Percentiles rank a stretch among this genome's conserved stretches.
Evolutionary conservation across 2,329 filamentous ascomycete species (phyloP).

Genomic region (Lecanosticta acicola): DNA sequence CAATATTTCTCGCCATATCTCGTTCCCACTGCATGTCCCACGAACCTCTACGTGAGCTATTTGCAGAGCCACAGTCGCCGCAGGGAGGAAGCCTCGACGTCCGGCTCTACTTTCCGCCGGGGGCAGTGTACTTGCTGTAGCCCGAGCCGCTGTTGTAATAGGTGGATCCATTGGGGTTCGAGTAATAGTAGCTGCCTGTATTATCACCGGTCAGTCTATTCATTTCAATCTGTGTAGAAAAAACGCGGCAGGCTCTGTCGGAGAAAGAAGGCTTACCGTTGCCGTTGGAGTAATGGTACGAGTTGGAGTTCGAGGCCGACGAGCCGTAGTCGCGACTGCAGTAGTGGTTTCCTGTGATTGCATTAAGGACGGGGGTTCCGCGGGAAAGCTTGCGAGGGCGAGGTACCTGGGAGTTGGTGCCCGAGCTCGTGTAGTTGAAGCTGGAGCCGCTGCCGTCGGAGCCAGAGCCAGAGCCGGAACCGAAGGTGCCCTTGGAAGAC

Average conservation of each 20-base stretch:
- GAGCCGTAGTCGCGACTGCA: constrained; percentile 60
- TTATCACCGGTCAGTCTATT: background rate
- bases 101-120: constrained; percentile 30
- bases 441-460: constrained; percentile 12
- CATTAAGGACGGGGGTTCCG: background rate
- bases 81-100: too few relatives aligned
- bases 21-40: too few relatives aligned
- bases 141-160: constrained; percentile 62
- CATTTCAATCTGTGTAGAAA: background rate
- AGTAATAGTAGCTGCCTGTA: too few relatives aligned
- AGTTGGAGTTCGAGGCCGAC: constrained; percentile 51
- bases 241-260: constrained; percentile 34
- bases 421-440: constrained; percentile 42
- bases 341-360: constrained; percentile 60
- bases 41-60: too few relatives aligned
- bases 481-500: constrained; percentile 11
- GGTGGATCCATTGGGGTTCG: constrained; percentile 55
- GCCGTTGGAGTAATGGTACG: constrained; percentile 64
- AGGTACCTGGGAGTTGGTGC: constrained; percentile 59
- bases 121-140: constrained; percentile 55
- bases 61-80: too few relatives aligned
- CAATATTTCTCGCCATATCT: too few relatives aligned
- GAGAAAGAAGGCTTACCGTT: too few relatives aligned
- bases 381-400: background rate
- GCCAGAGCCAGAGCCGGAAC: constrained; percentile 12